Evolutionary conservation across 164 flowering plant genomes (phyloP).

Genomic region (Annona squamosa): DNA sequence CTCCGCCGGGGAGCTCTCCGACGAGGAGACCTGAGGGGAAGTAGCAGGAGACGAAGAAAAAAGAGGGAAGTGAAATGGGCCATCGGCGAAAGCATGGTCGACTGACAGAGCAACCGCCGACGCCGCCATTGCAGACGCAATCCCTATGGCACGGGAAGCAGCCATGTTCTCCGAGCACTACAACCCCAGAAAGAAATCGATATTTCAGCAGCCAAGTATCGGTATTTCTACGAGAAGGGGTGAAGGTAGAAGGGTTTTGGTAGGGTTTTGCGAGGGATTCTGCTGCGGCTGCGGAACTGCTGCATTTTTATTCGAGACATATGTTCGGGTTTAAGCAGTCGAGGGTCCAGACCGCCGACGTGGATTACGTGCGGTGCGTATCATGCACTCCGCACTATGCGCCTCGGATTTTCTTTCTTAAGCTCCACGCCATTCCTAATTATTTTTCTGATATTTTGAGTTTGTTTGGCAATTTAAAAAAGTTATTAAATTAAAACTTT

Average conservation of each 20-base stretch:
- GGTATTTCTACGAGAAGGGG: background rate
- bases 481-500: too few species aligned
- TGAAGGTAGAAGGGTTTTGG: background rate
- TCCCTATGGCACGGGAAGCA: constrained; percentile 36
- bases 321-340: too few species aligned
- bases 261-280: background rate
- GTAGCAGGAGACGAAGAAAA: constrained; percentile 25
- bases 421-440: too few species aligned
- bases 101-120: constrained; percentile 41
- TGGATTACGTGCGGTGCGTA: too few species aligned
- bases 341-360: too few species aligned
- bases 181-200: background rate
- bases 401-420: too few species aligned
- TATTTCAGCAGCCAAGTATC: background rate
- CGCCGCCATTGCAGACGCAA: constrained; percentile 56
- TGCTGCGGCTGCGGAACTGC: background rate
- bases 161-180: constrained; percentile 32
- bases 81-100: constrained; percentile 52
- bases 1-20: constrained; percentile 3
- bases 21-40: constrained; percentile 20
- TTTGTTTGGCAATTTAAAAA: too few species aligned
- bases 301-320: too few species aligned
- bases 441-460: too few species aligned
- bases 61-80: constrained; percentile 49
- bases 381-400: too few species aligned